phyloP scores from a whole-genome alignment of 1,284 basidiomycete genomes.

The Taiwanofungus camphoratus region DNA sequence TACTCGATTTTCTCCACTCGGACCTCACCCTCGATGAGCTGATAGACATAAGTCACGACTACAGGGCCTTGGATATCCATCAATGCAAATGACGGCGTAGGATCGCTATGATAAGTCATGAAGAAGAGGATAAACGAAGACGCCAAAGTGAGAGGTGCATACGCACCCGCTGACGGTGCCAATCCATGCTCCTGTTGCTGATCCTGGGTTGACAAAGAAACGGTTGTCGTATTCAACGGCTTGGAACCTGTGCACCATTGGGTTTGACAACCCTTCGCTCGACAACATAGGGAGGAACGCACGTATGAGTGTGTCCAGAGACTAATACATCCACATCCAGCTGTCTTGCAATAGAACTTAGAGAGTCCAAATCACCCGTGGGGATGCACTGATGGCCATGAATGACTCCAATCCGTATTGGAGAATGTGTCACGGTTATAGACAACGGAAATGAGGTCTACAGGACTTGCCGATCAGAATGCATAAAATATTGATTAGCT shows the following conservation, averaged over 20 bases:
- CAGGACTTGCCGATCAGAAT: neutral
- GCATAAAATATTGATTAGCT: constrained; percentile 5
- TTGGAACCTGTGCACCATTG: constrained; percentile 64
- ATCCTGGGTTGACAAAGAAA: constrained; percentile 97
- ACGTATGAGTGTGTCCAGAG: constrained; percentile 93
- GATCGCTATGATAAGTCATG: constrained; percentile 40
- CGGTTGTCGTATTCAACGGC: constrained; percentile 86
- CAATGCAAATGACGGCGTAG: constrained; percentile 82
- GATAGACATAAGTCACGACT: constrained; percentile 94
- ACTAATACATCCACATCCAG: constrained; percentile 97
- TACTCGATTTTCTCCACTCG: constrained; percentile 84
- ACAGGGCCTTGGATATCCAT: constrained; percentile 95
- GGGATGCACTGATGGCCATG: constrained; percentile 96
- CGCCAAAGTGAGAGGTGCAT: neutral
- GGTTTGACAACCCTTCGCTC: neutral
- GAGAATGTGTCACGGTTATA: constrained; percentile 75
- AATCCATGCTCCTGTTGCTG: constrained; percentile 92
- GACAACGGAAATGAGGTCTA: constrained; percentile 80
- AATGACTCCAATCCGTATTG: constrained; percentile 90
- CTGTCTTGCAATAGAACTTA: constrained; percentile 84
- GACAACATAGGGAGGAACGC: constrained; percentile 27
- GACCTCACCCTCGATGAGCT: constrained; percentile 89
- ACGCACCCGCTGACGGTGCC: constrained; percentile 65
- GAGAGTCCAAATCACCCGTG: constrained; percentile 84
- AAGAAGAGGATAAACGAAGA: neutral